A percentile compares a stretch with the other conserved stretches of the same genome.
Evolutionary conservation across 2,329 filamentous ascomycete genomes (phyloP).

Genomic region (Phialophora tarda): DNA sequence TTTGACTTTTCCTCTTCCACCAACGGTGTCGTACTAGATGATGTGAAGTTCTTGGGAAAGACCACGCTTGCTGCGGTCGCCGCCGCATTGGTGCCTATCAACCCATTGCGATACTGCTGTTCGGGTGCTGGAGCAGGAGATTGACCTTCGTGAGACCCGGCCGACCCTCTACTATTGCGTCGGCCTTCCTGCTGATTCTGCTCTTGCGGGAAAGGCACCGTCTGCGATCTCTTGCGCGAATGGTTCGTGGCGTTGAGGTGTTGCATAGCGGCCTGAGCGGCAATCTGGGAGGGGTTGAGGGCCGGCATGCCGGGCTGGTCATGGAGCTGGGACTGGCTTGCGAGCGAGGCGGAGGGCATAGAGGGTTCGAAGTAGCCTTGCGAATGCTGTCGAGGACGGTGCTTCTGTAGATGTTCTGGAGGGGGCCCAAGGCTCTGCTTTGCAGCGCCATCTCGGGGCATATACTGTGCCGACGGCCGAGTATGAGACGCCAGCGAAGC

Average conservation of each 20-base stretch:
- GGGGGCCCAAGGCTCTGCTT: conserved; percentile 42
- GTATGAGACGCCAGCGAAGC: conserved; percentile 45
- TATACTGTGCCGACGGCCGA: conserved; percentile 46
- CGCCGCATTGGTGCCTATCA: conserved; percentile 61
- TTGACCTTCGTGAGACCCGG: conserved; percentile 39
- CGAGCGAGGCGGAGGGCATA: conserved; percentile 59
- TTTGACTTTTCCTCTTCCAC: conserved; percentile 53
- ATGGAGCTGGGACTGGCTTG: conserved; percentile 39
- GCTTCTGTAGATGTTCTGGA: conserved; percentile 46
- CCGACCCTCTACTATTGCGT: conserved; percentile 46
- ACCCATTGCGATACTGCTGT: conserved; percentile 57
- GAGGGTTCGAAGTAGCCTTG: conserved; percentile 72
- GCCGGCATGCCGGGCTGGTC: conserved; percentile 51
- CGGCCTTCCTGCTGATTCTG: conserved; percentile 41
- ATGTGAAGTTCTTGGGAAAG: conserved; percentile 60
- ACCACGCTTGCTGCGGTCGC: conserved; percentile 67
- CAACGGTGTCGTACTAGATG: conserved; percentile 40
- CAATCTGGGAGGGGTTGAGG: conserved; percentile 66
- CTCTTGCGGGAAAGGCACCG: conserved; percentile 51
- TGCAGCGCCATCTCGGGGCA: conserved; percentile 47
- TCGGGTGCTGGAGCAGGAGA: conserved; percentile 37
- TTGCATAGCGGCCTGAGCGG: conserved; percentile 70
- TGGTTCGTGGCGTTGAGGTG: conserved; percentile 51
- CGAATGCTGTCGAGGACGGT: conserved; percentile 60
- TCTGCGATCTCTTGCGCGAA: conserved; percentile 62